Percentiles rank a stretch among this genome's conserved stretches.
phyloP scores from a whole-genome alignment of 768 basidiomycete genomes.

The Phylloporus sp. region DNA sequence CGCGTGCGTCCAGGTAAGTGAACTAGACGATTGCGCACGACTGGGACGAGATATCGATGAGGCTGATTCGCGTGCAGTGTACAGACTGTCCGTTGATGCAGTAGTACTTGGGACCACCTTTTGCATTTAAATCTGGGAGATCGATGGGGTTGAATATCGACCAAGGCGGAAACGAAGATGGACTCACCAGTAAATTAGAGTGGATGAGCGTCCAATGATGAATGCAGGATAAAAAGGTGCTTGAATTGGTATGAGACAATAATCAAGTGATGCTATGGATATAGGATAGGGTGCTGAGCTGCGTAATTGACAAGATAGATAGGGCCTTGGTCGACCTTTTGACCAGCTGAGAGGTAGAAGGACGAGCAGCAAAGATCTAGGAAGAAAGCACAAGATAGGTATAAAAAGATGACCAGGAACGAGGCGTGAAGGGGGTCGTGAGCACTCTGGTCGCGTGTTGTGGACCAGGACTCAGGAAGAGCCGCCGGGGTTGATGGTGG shows the following conservation, averaged over 20 bases:
- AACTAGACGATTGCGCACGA: slow-evolving; percentile 30
- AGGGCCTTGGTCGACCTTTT: slow-evolving; percentile 34
- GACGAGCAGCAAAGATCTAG: slow-evolving; percentile 38
- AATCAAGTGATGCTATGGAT: slow-evolving; percentile 43
- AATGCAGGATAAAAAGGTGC: slow-evolving; percentile 45
- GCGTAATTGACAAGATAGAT: slow-evolving; percentile 38
- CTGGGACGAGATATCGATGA: slow-evolving; percentile 27
- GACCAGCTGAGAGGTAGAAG: slow-evolving; percentile 30
- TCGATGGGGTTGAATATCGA: slow-evolving; percentile 21
- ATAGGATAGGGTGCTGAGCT: slow-evolving; percentile 38
- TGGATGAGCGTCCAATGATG: slow-evolving; percentile 38
- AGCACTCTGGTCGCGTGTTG: slow-evolving; percentile 41
- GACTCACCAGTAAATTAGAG: slow-evolving; percentile 46
- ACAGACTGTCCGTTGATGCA: slow-evolving; percentile 33
- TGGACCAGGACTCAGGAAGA: slow-evolving; percentile 28
- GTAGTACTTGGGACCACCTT: slow-evolving; percentile 59
- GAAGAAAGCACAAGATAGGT: slow-evolving; percentile 43
- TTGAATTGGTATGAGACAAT: slow-evolving; percentile 41
- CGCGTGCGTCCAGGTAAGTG: slow-evolving; percentile 46
- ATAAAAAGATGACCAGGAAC: slow-evolving; percentile 44
- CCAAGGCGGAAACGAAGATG: slow-evolving; percentile 10
- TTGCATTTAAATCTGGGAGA: slow-evolving; percentile 58
- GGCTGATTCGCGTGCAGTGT: slow-evolving; percentile 35
- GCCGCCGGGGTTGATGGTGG: slow-evolving; percentile 29
- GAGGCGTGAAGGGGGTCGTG: slow-evolving; percentile 56